Percentiles rank a stretch among this genome's conserved stretches.
Evolutionary conservation across 2,329 filamentous ascomycete species (phyloP).

Genomic region (Exophiala xenobiotica): DNA sequence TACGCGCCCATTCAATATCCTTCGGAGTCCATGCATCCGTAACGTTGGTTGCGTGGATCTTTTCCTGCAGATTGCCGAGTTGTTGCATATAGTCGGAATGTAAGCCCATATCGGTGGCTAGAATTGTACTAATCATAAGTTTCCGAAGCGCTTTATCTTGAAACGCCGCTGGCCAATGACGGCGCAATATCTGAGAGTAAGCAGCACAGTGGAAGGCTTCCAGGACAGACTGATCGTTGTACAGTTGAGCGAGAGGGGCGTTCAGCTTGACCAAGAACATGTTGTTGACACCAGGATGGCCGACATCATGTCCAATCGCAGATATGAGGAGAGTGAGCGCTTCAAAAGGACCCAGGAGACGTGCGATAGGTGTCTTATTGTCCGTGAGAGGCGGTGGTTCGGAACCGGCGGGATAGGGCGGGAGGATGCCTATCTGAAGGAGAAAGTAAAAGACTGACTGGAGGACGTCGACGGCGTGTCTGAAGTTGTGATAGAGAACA

Average conservation of each 20-base stretch:
- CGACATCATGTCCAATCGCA: slow-evolving; percentile 97
- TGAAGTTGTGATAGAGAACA: slow-evolving; percentile 97
- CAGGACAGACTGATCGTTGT: slow-evolving; percentile 94
- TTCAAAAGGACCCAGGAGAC: slow-evolving; percentile 80
- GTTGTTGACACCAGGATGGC: slow-evolving; percentile 97
- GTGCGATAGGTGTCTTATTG: slow-evolving; percentile 64
- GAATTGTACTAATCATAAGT: slow-evolving; percentile 94
- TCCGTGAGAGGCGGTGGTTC: slow-evolving; percentile 32
- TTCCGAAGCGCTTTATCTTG: slow-evolving; percentile 76
- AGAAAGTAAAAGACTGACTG: slow-evolving; percentile 92
- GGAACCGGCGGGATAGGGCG: slow-evolving; percentile 58
- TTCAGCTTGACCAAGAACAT: slow-evolving; percentile 91
- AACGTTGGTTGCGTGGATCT: slow-evolving; percentile 65
- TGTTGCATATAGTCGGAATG: slow-evolving; percentile 97
- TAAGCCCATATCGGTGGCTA: slow-evolving; percentile 95
- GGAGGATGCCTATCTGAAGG: slow-evolving; percentile 72
- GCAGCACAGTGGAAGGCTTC: slow-evolving; percentile 98
- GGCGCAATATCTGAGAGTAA: slow-evolving; percentile 89
- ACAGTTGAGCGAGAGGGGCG: slow-evolving; percentile 87
- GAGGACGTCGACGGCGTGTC: slow-evolving; percentile 92
- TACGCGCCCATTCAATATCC: slow-evolving; percentile 71
- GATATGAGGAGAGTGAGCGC: slow-evolving; percentile 85
- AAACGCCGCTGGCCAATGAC: slow-evolving; percentile 85
- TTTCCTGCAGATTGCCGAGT: slow-evolving; percentile 76
- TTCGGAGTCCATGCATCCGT: slow-evolving; percentile 74